Base-by-base conservation (phyloP, 495 filamentous ascomycete species). In the Aspergillus bertholletiae region DNA sequence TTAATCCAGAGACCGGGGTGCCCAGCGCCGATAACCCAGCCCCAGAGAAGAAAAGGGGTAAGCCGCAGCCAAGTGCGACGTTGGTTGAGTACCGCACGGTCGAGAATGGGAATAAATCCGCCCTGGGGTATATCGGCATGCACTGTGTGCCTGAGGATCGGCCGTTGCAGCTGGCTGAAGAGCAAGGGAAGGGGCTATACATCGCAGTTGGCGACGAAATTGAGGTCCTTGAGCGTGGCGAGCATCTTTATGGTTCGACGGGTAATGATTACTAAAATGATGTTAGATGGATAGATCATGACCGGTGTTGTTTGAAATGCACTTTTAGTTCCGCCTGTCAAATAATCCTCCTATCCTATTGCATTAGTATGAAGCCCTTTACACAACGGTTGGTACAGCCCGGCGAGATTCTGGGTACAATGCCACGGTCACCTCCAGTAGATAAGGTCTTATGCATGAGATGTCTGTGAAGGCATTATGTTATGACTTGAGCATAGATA, bases 111-210 rank as follows among this genome's bases (percentile, higher is more conserved):
- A 61, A 61, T 35, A 46, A 54, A 34, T 8, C n/a, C 13, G 58
- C 58, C 18, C 51, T 61, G 8, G 58, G 58, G 8, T 61, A 61
- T 51, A 30, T 61, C 18, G 58, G 58, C 1, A 57, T 61, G 54
- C 58, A 61, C 48, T 61, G 58, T 22, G 58, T 57, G 8, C 58
- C 58, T 7, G 58, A 61, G 24, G 54, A 61, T 49, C 18, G 37
- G 30, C 41, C 23, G 21, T 54, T 61, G 45, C 50, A 46, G 34
- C 39, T 35, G 44, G 58, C 58, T 8, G 49, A 56, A 28, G 49
- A 46, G 24, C 45, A 51, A 21, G 27, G 17, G 1, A 15, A 17
- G 21, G 58, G 50, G 18, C 48, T 61, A 18, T 51, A 47, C 53
- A 54, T 61, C 21, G 27, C 50, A 12, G 54, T 61, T 32, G 54